These are phyloP conservation scores for Endotrypanum monterogeii DNA, from an alignment of 208 protist species.

Conservation along the genomic window DNA sequence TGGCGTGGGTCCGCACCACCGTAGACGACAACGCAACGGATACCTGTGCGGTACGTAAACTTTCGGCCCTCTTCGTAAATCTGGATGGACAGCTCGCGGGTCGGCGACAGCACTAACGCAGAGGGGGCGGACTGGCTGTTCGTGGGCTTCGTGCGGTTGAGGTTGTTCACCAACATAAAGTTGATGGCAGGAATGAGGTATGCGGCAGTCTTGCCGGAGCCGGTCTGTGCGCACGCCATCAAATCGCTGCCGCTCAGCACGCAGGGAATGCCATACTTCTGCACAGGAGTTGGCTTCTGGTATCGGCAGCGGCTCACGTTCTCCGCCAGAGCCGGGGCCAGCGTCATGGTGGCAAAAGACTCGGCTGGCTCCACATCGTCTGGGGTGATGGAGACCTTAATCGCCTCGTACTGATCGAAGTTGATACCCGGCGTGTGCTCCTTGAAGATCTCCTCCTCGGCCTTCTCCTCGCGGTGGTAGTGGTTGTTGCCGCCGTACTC, in stretches of 20 bases:
- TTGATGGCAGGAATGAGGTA: conserved; percentile 98
- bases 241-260: conserved; percentile 94
- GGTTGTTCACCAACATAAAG: conserved; percentile 79
- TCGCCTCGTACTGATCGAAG: conserved; percentile 92
- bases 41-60: conserved; percentile 95
- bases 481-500: conserved; percentile 43
- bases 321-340: conserved; percentile 85
- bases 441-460: conserved; percentile 92
- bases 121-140: conserved; percentile 83
- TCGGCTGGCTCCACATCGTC: conserved; percentile 76
- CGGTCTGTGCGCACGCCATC: conserved; percentile 99
- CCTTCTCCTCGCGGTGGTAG: conserved; percentile 88
- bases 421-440: conserved; percentile 92
- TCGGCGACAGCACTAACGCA: conserved; percentile 97
- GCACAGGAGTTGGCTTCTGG: conserved; percentile 98
- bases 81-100: conserved; percentile 97
- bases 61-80: conserved; percentile 97
- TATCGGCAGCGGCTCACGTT: conserved; percentile 97
- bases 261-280: conserved; percentile 98
- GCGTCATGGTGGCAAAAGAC: conserved; percentile 85
- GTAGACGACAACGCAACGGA: conserved; percentile 97
- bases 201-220: conserved; percentile 98
- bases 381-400: conserved; percentile 85
- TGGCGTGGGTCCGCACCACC: conserved; percentile 95
- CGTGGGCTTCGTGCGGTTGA: conserved; percentile 43